Base-by-base conservation (phyloP, 192 early-diverging fungal genomes). In the Podila minutissima region DNA sequence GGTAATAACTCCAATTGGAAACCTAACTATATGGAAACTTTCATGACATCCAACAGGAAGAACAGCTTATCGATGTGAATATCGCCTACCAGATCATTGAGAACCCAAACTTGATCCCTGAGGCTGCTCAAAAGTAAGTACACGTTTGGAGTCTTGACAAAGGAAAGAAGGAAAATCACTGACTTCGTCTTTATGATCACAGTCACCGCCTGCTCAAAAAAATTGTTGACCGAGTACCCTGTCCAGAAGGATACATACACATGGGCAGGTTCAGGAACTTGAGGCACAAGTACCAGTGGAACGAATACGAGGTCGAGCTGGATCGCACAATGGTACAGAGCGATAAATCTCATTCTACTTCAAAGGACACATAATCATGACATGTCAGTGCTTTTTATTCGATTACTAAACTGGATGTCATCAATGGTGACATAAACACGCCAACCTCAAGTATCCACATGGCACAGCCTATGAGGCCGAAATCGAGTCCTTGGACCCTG, bases 261-360 rank as follows among this genome's bases (percentile, higher is more conserved):
- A 66, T 81, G 71, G 77, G 77, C 28, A 66, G 77, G 32, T 81
- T 81, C 63, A 69, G 58, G 60, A 81, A 81, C 48, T n/a, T 66
- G 3, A 66, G 77, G 20, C 66, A 73, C 71, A 81, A 81, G 28
- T 81, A 65, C 46, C 49, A 46, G 31, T 81, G 77, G 77, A 17
- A 69, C 3, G 77, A 66, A 1, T 81, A 81, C 22, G 35, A 41
- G 4, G 77, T 81, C 2, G 77, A 81, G 33, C 46, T 81, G 13
- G 77, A 81, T 31, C 70, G 77, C 9, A 81, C 77, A 24, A 66
- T 12, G 51, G 75, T 79, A 79, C 63, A 20, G 33, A 6, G 59
- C 28, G 37, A 28, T 46, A 46, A 0, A 46, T 46, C 3, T 3
- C 41, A 46, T 46, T 46, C 12, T 17, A 8, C 41, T 46, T 8